These are phyloP conservation scores for Saturnispora silvae DNA, from an alignment of 805 yeast species.

Conservation along the genomic window DNA sequence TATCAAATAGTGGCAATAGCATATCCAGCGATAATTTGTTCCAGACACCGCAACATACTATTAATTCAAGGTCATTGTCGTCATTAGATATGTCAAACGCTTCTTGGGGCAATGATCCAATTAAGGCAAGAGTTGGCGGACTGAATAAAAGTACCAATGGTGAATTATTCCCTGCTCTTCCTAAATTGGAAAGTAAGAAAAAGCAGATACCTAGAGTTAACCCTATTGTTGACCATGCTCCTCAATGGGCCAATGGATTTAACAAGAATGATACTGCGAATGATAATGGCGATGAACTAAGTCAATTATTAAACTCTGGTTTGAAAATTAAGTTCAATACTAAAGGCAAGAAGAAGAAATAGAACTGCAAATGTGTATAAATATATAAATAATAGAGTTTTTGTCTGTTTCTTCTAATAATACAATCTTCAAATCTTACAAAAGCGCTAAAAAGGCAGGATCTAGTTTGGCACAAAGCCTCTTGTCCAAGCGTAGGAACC, in stretches of 20 bases:
- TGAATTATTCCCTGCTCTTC: slow-evolving; percentile 26
- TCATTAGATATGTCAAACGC: slow-evolving; percentile 8
- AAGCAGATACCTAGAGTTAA: slow-evolving; percentile 48
- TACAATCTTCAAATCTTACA: no score
- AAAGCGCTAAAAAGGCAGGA: no score
- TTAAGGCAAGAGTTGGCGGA: not conserved
- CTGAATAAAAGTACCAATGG: slow-evolving; percentile 3
- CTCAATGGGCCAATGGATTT: slow-evolving; percentile 24
- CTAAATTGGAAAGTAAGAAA: slow-evolving; percentile 32
- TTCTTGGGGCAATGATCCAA: not conserved
- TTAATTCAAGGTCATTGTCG: slow-evolving; percentile 1
- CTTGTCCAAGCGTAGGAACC: slow-evolving; percentile 68
- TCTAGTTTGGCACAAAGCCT: no score
- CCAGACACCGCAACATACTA: not conserved
- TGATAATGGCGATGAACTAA: slow-evolving; percentile 11
- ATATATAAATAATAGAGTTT: no score
- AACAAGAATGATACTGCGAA: not conserved
- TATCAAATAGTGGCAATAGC: slow-evolving; percentile 12
- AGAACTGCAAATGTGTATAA: slow-evolving; percentile 3
- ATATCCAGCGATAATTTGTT: slow-evolving; percentile 15
- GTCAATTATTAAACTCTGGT: slow-evolving; percentile 2
- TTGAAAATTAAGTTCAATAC: slow-evolving; percentile 20
- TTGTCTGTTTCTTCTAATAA: no score
- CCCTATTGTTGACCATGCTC: slow-evolving; percentile 27
- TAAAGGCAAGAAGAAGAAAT: slow-evolving; percentile 37